These are phyloP conservation scores for Nicotiana sylvestris DNA, from an alignment of 257 asterid species.

Conservation along the genomic window DNA sequence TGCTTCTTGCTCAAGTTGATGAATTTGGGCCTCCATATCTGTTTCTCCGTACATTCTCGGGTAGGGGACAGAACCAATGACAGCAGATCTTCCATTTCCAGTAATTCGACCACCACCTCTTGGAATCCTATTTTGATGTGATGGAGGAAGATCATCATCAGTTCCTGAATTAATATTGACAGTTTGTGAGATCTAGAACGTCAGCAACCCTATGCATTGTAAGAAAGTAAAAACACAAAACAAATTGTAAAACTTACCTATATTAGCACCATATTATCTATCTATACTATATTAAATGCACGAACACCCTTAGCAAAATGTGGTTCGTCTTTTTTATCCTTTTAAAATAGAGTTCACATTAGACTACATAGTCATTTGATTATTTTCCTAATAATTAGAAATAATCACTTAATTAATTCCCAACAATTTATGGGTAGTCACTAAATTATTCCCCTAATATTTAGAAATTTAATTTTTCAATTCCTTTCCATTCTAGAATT, in stretches of 20 bases:
- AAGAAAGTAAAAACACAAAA: not conserved
- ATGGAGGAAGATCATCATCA: conserved; percentile 93
- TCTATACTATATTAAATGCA: too few relatives aligned
- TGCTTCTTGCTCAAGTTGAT: conserved; percentile 94
- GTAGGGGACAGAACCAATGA: conserved; percentile 50
- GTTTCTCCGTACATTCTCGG: conserved; percentile 47
- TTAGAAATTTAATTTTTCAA: too few relatives aligned
- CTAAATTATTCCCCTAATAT: too few relatives aligned
- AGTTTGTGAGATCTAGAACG: not conserved
- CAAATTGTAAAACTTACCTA: not conserved
- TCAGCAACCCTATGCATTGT: not conserved
- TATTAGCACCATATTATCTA: not conserved
- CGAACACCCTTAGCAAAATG: too few relatives aligned
- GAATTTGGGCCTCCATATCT: conserved; percentile 79
- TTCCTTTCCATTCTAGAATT: too few relatives aligned
- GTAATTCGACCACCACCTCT: conserved; percentile 83
- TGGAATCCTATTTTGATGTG: conserved; percentile 83
- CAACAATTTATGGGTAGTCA: too few relatives aligned
- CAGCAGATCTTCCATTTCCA: conserved; percentile 78
- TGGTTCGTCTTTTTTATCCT: too few relatives aligned
- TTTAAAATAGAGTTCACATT: too few relatives aligned
- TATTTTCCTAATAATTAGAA: too few relatives aligned
- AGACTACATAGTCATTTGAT: too few relatives aligned
- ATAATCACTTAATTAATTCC: too few relatives aligned
- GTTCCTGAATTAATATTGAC: conserved; percentile 54